Percentiles rank a stretch among this genome's conserved stretches.
Conservation (phyloP, 352 stramenopile genomes). For the Phytopythium montanum region DNA sequence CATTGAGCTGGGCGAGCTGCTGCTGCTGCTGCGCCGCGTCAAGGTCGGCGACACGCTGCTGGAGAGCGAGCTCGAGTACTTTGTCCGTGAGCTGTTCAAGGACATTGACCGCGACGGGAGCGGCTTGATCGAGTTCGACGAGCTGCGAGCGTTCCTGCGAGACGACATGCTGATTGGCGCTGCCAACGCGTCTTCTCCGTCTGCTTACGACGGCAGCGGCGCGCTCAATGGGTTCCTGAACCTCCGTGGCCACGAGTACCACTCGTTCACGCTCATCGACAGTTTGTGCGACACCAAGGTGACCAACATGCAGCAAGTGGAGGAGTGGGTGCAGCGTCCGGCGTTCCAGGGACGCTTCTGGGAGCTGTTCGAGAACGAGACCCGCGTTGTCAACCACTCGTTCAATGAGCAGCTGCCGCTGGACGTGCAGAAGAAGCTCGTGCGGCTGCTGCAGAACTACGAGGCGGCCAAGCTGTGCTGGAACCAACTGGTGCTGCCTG, state of each 20-base stretch:
- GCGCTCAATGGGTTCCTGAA: conserved; percentile 57
- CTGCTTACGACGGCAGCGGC: conserved; percentile 41
- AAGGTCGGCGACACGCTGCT: conserved; percentile 64
- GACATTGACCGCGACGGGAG: conserved; percentile 93
- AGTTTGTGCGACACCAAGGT: conserved; percentile 56
- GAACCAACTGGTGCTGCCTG: conserved; percentile 48
- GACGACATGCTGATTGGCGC: conserved; percentile 34
- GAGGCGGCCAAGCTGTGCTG: conserved; percentile 60
- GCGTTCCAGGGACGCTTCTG: conserved; percentile 54
- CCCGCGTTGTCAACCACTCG: conserved; percentile 34
- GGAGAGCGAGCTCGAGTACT: conserved; percentile 59
- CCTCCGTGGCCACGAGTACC: conserved; percentile 63
- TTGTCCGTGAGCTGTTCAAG: conserved; percentile 65
- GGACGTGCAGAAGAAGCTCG: conserved; percentile 70
- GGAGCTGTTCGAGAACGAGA: conserved; percentile 58
- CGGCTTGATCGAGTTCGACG: conserved; percentile 93
- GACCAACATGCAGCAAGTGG: conserved; percentile 38
- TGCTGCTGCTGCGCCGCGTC: conserved; percentile 55
- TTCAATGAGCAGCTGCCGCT: conserved; percentile 39
- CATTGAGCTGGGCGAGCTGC: conserved; percentile 60
- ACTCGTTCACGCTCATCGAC: conserved; percentile 57
- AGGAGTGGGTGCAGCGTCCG: conserved; percentile 38
- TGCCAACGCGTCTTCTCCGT: conserved; percentile 6
- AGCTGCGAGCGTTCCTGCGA: conserved; percentile 84
- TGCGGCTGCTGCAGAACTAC: conserved; percentile 68